Conservation (phyloP, 2,329 filamentous ascomycete species). For the Sarocladium oryzae region DNA sequence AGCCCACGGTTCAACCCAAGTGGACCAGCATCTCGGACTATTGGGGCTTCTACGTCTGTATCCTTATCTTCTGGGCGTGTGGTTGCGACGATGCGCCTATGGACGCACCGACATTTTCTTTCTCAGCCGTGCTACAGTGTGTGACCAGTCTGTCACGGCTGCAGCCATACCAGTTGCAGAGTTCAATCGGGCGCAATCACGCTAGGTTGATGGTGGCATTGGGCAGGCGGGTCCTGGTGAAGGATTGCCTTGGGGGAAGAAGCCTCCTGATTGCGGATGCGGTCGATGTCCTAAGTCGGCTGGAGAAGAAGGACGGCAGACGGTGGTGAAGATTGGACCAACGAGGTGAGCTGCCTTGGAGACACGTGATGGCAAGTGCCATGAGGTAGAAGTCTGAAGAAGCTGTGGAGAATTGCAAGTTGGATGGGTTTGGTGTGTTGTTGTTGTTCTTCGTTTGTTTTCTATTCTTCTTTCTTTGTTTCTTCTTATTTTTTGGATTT, state of each 20-base stretch:
- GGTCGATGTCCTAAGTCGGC: constrained; percentile 42
- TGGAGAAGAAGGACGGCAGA: constrained; percentile 36
- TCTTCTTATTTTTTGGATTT: background rate
- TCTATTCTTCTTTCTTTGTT: background rate
- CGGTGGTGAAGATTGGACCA: constrained; percentile 22
- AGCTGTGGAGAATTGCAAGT: background rate
- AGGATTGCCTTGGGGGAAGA: constrained; percentile 41
- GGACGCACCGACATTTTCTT: background rate
- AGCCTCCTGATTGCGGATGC: constrained; percentile 48
- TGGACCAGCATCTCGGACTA: constrained; percentile 41
- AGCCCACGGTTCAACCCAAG: constrained; percentile 11
- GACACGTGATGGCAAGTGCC: background rate
- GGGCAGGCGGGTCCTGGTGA: constrained; percentile 39
- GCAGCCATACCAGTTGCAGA: constrained; percentile 31
- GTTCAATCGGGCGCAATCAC: constrained; percentile 32
- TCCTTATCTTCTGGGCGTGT: constrained; percentile 55
- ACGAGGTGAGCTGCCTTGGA: constrained; percentile 18
- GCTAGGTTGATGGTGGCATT: constrained; percentile 41
- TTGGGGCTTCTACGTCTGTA: constrained; percentile 50
- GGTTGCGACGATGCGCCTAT: constrained; percentile 18
- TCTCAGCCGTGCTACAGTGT: background rate
- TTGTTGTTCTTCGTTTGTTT: background rate
- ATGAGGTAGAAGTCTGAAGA: background rate
- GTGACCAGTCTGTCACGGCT: constrained; percentile 23
- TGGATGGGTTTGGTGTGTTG: background rate